A percentile compares a stretch with the other conserved stretches of the same genome.
phyloP scores from a whole-genome alignment of 2,329 filamentous ascomycete species.

The Thielaviopsis euricoi region DNA sequence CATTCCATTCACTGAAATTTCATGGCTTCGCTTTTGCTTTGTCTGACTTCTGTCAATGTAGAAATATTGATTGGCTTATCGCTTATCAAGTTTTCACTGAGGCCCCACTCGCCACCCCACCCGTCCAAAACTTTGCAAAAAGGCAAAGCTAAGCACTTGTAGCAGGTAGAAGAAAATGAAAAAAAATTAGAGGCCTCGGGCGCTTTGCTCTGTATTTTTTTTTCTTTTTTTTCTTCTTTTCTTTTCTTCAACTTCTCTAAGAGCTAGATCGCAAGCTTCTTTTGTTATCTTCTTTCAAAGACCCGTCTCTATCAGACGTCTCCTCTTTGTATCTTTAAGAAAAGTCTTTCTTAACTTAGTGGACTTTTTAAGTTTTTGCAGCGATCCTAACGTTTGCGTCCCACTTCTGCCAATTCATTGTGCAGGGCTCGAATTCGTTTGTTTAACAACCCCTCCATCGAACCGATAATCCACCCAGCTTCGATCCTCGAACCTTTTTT shows the following conservation, averaged over 20 bases:
- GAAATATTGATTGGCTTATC: conserved; percentile 11
- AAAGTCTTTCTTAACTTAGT: background rate
- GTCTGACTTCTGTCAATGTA: background rate
- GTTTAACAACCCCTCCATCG: conserved; percentile 6
- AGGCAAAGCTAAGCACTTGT: background rate
- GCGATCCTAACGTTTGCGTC: conserved; percentile 2
- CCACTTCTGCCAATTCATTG: conserved; percentile 2
- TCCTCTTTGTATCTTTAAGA: background rate
- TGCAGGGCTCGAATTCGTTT: conserved; percentile 9
- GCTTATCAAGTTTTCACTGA: conserved; percentile 5
- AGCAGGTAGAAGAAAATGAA: background rate
- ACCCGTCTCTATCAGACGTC: background rate
- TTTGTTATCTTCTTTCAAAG: background rate
- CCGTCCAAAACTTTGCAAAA: conserved; percentile 11
- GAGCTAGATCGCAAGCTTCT: no score
- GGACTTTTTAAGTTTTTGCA: background rate
- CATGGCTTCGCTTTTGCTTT: no score
- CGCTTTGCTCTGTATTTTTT: background rate
- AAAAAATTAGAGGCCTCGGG: background rate
- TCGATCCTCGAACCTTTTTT: conserved; percentile 4
- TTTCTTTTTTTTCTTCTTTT: background rate
- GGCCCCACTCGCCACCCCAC: conserved; percentile 9
- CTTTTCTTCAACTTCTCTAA: background rate
- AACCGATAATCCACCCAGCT: conserved; percentile 3
- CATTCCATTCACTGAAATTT: background rate